These are phyloP conservation scores for Fusarium praegraminearum DNA, from an alignment of 2,329 filamentous ascomycete species.

Conservation along the genomic window DNA sequence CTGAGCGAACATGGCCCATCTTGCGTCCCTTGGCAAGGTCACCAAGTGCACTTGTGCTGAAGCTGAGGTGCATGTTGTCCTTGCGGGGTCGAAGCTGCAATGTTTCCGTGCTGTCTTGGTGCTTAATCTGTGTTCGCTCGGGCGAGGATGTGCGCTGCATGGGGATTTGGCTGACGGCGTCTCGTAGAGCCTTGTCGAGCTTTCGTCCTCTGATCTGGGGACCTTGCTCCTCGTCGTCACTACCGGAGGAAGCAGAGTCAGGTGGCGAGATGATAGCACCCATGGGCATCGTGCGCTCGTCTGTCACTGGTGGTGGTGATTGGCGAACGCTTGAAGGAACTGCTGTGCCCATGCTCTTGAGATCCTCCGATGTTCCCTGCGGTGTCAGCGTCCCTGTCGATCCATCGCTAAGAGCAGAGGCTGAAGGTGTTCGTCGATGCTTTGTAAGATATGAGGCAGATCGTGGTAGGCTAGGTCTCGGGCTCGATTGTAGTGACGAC, in stretches of 20 bases:
- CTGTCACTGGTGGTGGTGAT: constrained; percentile 84
- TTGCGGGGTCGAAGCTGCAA: constrained; percentile 50
- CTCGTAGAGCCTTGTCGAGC: constrained; percentile 76
- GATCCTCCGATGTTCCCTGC: constrained; percentile 63
- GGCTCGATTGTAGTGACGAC: constrained; percentile 65
- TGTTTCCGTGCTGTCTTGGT: constrained; percentile 61
- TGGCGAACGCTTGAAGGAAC: constrained; percentile 72
- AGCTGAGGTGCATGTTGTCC: constrained; percentile 58
- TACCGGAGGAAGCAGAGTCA: constrained; percentile 83
- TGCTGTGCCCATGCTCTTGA: constrained; percentile 56
- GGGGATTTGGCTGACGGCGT: constrained; percentile 84
- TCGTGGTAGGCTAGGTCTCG: constrained; percentile 68
- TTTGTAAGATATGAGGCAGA: constrained; percentile 75
- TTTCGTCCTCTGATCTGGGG: constrained; percentile 61
- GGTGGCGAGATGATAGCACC: constrained; percentile 92
- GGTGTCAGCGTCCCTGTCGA: constrained; percentile 58
- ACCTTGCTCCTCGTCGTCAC: constrained; percentile 85
- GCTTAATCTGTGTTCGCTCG: constrained; percentile 49
- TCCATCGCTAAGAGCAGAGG: constrained; percentile 46
- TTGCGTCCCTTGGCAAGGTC: constrained; percentile 58
- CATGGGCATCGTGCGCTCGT: constrained; percentile 78
- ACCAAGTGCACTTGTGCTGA: constrained; percentile 61
- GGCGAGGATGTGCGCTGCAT: constrained; percentile 59
- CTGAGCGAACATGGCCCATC: constrained; percentile 64
- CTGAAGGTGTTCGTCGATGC: constrained; percentile 70